Conservation (phyloP, 495 filamentous ascomycete species). For the Aspergillus homomorphus region DNA sequence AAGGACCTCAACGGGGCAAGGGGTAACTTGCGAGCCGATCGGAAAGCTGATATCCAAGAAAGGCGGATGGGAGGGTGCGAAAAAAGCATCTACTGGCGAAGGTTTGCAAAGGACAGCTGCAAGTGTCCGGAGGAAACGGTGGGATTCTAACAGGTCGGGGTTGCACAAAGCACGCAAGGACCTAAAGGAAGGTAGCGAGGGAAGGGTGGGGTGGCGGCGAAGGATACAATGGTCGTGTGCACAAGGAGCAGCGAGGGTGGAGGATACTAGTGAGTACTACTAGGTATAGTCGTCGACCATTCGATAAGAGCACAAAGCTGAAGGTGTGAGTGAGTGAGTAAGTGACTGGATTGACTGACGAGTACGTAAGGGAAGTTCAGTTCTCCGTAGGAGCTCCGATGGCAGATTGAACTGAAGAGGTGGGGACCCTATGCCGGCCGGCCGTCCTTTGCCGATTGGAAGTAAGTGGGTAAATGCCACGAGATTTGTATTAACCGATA, state of each 20-base stretch:
- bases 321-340: neutral
- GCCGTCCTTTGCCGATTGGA: neutral
- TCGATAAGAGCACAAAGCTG: no score
- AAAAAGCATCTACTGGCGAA: conserved; percentile 40
- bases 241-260: neutral
- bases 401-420: neutral
- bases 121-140: conserved; percentile 19
- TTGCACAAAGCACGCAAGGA: conserved; percentile 12
- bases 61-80: conserved; percentile 33
- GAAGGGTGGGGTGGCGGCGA: neutral
- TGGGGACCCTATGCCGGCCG: neutral
- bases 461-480: neutral
- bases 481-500: neutral
- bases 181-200: conserved; percentile 1
- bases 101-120: conserved; percentile 14
- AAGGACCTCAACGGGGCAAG: conserved; percentile 34
- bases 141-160: conserved; percentile 7
- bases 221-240: conserved; percentile 2
- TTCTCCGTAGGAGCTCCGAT: conserved; percentile 6
- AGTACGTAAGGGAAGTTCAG: neutral
- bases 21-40: conserved; percentile 30
- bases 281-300: no score
- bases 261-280: neutral
- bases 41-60: conserved; percentile 33
- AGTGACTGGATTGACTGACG: neutral